Evolutionary conservation across 2,329 filamentous ascomycete species (phyloP).

Genomic region (Grosmannia huntii): DNA sequence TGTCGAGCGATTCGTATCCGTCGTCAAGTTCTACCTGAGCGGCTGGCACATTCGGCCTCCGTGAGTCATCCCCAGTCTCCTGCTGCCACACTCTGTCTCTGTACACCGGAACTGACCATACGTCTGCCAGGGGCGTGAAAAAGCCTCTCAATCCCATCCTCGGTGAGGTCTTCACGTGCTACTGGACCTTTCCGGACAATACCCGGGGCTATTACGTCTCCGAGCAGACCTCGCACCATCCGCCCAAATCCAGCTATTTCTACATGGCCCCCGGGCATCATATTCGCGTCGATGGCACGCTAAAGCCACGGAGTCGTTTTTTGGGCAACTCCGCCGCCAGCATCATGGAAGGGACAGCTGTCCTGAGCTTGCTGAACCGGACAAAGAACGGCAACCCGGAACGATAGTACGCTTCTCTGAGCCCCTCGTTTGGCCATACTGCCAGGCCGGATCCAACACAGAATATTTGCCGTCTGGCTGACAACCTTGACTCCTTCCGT

Average conservation of each 20-base stretch:
- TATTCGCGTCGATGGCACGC: constrained; percentile 87
- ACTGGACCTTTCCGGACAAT: constrained; percentile 80
- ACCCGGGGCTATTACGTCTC: constrained; percentile 91
- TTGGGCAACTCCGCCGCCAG: constrained; percentile 94
- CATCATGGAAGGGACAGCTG: constrained; percentile 94
- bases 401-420: constrained; percentile 58
- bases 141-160: constrained; percentile 95
- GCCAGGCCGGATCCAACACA: neutral
- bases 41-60: constrained; percentile 98
- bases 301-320: constrained; percentile 92
- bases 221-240: constrained; percentile 96
- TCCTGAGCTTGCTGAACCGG: constrained; percentile 69
- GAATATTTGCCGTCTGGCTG: neutral
- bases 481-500: neutral
- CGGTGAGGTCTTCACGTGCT: constrained; percentile 87
- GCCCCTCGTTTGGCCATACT: neutral
- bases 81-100: neutral
- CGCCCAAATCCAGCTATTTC: constrained; percentile 97
- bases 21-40: constrained; percentile 95
- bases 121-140: constrained; percentile 71
- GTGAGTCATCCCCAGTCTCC: constrained; percentile 37
- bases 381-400: constrained; percentile 59
- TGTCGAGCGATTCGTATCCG: constrained; percentile 76
- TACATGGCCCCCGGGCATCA: constrained; percentile 92
- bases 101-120: neutral